A percentile compares a stretch with the other conserved stretches of the same genome.
Conservation (phyloP, 129 eudicot genomes). For the Saussurea involucrata region DNA sequence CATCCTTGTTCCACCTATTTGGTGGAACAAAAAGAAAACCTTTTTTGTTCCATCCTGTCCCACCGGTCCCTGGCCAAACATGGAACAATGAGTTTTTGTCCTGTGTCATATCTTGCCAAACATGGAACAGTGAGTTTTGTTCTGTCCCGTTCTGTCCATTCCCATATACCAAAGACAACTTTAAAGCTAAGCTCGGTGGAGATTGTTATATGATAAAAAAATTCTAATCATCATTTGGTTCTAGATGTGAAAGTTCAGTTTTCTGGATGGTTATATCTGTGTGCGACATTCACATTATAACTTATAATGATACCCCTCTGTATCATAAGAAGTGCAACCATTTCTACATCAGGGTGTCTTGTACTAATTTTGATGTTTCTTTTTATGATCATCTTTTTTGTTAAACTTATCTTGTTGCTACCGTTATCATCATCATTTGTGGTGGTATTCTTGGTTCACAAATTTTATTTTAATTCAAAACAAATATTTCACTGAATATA, state of each 20-base stretch:
- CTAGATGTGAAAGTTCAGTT: not conserved
- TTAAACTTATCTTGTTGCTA: not conserved
- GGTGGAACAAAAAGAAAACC: too few species aligned
- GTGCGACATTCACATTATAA: not conserved
- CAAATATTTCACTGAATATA: not conserved
- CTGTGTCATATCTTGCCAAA: too few species aligned
- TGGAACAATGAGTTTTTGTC: too few species aligned
- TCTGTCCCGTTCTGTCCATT: too few species aligned
- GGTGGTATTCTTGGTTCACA: not conserved
- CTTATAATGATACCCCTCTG: not conserved
- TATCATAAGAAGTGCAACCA: not conserved
- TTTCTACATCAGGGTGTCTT: not conserved
- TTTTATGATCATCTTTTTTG: not conserved
- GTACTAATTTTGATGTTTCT: not conserved
- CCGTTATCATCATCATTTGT: not conserved
- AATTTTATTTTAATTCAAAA: too few species aligned
- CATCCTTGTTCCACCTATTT: too few species aligned
- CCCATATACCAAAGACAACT: too few species aligned
- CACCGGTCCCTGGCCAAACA: too few species aligned
- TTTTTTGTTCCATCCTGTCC: too few species aligned
- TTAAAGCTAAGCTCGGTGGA: not conserved
- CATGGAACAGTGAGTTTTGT: too few species aligned
- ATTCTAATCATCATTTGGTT: not conserved
- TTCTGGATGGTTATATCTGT: not conserved
- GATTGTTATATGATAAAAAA: not conserved